Evolutionary conservation across 306 rosid species (phyloP), one percentile per base, ranked within the genome.

Genomic region (Oxytropis ochrocephala): DNA sequence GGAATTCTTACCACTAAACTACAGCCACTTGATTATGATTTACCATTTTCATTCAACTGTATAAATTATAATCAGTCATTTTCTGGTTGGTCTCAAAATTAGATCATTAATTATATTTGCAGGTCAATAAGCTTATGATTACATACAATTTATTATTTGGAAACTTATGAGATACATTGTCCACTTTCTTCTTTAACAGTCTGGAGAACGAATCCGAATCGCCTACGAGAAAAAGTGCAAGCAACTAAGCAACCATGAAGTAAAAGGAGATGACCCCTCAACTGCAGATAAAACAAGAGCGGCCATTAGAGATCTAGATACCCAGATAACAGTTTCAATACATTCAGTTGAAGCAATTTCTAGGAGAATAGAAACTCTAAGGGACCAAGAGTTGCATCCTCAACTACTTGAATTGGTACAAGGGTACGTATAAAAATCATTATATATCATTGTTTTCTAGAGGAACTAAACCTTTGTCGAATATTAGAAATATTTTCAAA

Each of bases 371-470:
- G 96, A 94, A 78, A 85, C 95, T 76, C 69, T 94, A 39, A 78
- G 97, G 72, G 99, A 94, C 35, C 84, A 89, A 76, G 99, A 94
- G 67, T 77, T 94, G 86, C 92, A 87, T 79, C 97, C 92, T 74
- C 99, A 94, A 80, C 92, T 94, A 73, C 82, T 84, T 62, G 88
- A 87, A 54, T 69, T 94, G 74, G 80, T 84, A 64, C 84, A 84
- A 80, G 95, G 95, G 99, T 94, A 85, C 17, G 83, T 65, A 10
- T 69, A 6, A 67, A 64, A 74, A n/a, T 69, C 69, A 29, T 57
- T 14, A 77, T 41, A 18, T 9, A 16, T 63, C 30, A 7, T 54
- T 56, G 56, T 69, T 70, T 51, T n/a, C 8, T 50, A 12, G 2
- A 39, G 39, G 46, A 42, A 43, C 42, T 56, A 11, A 54, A 70